Conservation (phyloP, 2,329 filamentous ascomycete species). For the Orbilia oligospora region DNA sequence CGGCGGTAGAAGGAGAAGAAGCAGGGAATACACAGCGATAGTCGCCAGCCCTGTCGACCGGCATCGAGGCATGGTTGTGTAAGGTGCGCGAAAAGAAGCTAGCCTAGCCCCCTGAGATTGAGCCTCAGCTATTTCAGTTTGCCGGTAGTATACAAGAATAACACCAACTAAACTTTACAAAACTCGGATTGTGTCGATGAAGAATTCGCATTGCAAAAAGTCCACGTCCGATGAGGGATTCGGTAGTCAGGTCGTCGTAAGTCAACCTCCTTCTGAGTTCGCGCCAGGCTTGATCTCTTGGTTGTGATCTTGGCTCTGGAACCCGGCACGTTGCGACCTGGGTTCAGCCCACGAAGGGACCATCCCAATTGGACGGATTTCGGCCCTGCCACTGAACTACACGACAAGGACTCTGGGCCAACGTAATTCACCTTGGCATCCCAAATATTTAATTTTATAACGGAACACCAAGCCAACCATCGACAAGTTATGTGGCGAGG, state of each 20-base stretch:
- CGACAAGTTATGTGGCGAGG: background rate
- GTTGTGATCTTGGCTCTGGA: slow-evolving; percentile 40
- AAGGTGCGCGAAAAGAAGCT: slow-evolving; percentile 5
- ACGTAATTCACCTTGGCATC: slow-evolving; percentile 6
- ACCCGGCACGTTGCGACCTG: slow-evolving; percentile 17
- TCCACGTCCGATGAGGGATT: background rate
- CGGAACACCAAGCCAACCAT: slow-evolving; percentile 6
- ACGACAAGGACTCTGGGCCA: slow-evolving; percentile 1
- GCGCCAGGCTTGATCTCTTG: slow-evolving; percentile 48
- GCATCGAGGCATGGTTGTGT: slow-evolving; percentile 14
- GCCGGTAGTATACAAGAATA: slow-evolving; percentile 14
- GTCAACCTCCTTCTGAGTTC: slow-evolving; percentile 44
- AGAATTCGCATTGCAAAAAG: slow-evolving; percentile 34
- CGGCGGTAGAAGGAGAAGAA: slow-evolving; percentile 41
- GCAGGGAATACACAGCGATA: slow-evolving; percentile 23
- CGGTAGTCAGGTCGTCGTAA: slow-evolving; percentile 28
- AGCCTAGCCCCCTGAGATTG: slow-evolving; percentile 11
- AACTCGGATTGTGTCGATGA: slow-evolving; percentile 5
- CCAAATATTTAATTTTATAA: background rate
- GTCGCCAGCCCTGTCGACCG: slow-evolving; percentile 25
- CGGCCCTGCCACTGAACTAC: background rate
- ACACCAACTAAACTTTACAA: slow-evolving; percentile 6
- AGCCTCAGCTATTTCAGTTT: slow-evolving; percentile 18
- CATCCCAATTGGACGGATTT: slow-evolving; percentile 19
- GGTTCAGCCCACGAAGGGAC: background rate